These are phyloP conservation scores for Fusarium lyarnte DNA, from an alignment of 2,329 filamentous ascomycete species.

Conservation along the genomic window DNA sequence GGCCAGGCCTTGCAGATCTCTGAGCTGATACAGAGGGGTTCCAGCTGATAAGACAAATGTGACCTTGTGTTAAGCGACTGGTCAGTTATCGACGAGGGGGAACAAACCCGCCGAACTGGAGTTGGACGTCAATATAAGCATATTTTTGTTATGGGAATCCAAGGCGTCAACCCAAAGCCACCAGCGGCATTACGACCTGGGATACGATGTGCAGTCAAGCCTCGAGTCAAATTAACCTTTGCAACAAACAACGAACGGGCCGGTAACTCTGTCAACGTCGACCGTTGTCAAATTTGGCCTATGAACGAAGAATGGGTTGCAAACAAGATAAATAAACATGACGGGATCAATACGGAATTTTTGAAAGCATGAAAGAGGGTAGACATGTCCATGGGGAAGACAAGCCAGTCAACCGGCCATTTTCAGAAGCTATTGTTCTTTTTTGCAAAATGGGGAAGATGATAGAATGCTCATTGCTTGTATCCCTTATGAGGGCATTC, in stretches of 20 bases:
- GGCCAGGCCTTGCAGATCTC: background rate
- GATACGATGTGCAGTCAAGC: background rate
- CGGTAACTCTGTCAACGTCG: constrained; percentile 5
- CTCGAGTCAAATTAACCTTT: background rate
- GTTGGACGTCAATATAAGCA: constrained; percentile 19
- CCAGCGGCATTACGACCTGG: background rate
- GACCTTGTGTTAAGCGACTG: background rate
- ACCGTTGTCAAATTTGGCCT: background rate
- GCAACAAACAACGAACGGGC: background rate
- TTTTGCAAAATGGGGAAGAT: background rate
- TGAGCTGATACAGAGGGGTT: background rate
- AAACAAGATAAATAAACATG: background rate
- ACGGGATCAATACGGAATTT: background rate
- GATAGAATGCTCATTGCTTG: background rate
- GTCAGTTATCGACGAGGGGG: background rate
- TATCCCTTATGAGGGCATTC: background rate
- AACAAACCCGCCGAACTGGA: background rate
- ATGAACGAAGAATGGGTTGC: background rate
- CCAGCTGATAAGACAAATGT: constrained; percentile 5
- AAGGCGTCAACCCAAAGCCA: background rate
- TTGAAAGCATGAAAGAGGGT: background rate
- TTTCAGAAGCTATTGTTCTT: background rate
- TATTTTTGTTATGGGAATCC: background rate
- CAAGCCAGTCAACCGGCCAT: background rate
- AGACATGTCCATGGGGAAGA: background rate